Conservation (phyloP, 768 basidiomycete species). For the Mrakia blollopis region DNA sequence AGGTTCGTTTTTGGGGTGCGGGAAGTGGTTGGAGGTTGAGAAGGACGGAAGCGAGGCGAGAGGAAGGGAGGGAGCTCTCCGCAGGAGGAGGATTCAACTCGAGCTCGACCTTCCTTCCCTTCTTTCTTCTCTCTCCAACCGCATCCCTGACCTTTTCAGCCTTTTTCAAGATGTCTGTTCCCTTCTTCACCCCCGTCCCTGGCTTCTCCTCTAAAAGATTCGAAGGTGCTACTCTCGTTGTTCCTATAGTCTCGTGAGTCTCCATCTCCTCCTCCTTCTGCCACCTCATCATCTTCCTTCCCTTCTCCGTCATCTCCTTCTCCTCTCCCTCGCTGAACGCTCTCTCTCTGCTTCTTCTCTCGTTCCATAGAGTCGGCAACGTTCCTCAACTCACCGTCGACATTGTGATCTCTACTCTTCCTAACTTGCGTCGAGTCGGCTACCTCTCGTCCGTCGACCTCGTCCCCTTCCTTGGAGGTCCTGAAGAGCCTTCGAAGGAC, state of each 20-base stretch:
- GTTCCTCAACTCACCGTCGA: conserved; percentile 31
- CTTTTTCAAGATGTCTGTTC: neutral
- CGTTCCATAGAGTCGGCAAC: conserved; percentile 23
- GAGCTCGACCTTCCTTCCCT: neutral
- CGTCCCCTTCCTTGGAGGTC: conserved; percentile 30
- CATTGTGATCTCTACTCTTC: conserved; percentile 26
- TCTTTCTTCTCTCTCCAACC: neutral
- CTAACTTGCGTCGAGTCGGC: conserved; percentile 22
- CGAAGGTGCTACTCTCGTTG: conserved; percentile 20
- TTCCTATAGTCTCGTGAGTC: conserved; percentile 31
- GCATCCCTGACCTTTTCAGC: neutral
- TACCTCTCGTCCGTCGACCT: conserved; percentile 22
- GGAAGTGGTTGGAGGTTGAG: neutral
- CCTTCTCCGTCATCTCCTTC: neutral
- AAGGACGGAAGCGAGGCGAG: neutral
- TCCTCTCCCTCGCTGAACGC: neutral
- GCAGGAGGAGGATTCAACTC: neutral
- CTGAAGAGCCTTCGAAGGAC: conserved; percentile 16
- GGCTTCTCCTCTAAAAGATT: conserved; percentile 20
- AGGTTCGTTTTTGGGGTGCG: neutral
- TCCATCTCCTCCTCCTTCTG: neutral
- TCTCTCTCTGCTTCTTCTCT: neutral
- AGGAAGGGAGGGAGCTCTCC: neutral
- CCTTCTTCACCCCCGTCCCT: conserved; percentile 25
- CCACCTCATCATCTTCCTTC: neutral